Evolutionary conservation across 257 asterid species (phyloP).

Genomic region (Solanum stenotomum): DNA sequence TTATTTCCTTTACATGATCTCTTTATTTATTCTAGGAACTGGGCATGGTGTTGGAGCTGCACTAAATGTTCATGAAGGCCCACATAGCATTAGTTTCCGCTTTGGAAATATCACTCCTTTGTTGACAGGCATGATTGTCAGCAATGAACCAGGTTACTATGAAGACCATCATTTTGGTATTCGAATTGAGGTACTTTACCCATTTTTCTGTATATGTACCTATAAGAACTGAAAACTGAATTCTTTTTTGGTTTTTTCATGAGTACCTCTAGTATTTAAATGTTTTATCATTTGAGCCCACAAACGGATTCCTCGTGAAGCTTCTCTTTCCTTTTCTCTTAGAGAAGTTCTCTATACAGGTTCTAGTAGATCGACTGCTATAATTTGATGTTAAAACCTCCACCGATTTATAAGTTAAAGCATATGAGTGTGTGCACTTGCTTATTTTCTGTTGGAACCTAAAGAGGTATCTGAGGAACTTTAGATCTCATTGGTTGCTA

Average conservation of each 20-base stretch:
- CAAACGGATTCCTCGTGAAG: neutral
- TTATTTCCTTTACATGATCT: neutral
- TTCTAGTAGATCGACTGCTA: neutral
- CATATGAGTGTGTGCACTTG: neutral
- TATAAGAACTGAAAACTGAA: neutral
- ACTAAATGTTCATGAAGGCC: slow-evolving; percentile 96
- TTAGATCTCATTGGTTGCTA: neutral
- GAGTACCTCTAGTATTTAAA: neutral
- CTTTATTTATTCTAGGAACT: slow-evolving; percentile 47
- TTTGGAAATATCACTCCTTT: slow-evolving; percentile 91
- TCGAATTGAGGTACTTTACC: slow-evolving; percentile 72
- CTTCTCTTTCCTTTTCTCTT: neutral
- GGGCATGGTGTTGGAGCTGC: slow-evolving; percentile 99
- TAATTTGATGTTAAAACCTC: neutral
- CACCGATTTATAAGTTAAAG: neutral
- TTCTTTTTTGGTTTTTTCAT: neutral
- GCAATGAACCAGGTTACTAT: slow-evolving; percentile 99
- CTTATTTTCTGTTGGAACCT: neutral
- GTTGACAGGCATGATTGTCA: slow-evolving; percentile 89
- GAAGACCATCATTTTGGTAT: slow-evolving; percentile 96
- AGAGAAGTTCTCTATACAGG: neutral
- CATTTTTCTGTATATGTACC: neutral
- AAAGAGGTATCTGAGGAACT: neutral
- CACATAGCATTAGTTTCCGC: slow-evolving; percentile 96
- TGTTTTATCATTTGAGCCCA: neutral